These are phyloP conservation scores for Evansstolkia leycettana DNA, from an alignment of 495 filamentous ascomycete genomes.

Conservation along the genomic window DNA sequence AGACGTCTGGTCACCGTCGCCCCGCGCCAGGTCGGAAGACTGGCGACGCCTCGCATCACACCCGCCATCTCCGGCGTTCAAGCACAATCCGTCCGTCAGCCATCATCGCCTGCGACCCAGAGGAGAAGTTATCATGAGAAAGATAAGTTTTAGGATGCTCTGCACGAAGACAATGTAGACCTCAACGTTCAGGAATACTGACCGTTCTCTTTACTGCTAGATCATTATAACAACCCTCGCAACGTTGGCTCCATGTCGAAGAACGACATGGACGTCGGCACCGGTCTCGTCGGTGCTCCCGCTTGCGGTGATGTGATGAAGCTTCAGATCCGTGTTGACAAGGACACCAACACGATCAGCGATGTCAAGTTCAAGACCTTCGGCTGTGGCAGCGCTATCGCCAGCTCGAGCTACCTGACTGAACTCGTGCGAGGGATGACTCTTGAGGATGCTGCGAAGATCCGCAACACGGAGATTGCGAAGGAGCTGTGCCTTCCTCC, in stretches of 20 bases:
- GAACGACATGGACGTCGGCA: constrained; percentile 79
- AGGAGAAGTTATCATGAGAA: constrained; percentile 50
- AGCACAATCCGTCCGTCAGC: constrained; percentile 18
- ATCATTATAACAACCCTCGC: constrained; percentile 87
- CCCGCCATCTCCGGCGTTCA: constrained; percentile 29
- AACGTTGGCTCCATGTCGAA: constrained; percentile 92
- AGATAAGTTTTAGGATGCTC: constrained; percentile 40
- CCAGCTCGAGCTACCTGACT: constrained; percentile 78
- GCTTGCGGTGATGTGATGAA: constrained; percentile 93
- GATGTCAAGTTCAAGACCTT: constrained; percentile 99
- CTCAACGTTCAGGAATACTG: constrained; percentile 21
- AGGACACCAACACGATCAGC: constrained; percentile 72
- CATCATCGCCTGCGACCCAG: constrained; percentile 18
- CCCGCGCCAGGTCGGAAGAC: constrained; percentile 32
- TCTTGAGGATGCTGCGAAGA: constrained; percentile 56
- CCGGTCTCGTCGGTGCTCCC: constrained; percentile 92
- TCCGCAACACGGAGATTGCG: constrained; percentile 94
- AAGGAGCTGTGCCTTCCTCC: constrained; percentile 85
- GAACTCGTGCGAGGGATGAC: constrained; percentile 84
- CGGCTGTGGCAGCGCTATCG: constrained; percentile 92
- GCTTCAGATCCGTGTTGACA: constrained; percentile 94
- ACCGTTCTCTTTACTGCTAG: constrained; percentile 48
- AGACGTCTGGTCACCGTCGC: constrained; percentile 36
- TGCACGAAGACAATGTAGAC: not conserved
- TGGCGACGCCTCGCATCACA: constrained; percentile 31